Evolutionary conservation across 352 stramenopile species (phyloP), one percentile per base, ranked within the genome.

Genomic region (Stephanocyclus meneghinianus): DNA sequence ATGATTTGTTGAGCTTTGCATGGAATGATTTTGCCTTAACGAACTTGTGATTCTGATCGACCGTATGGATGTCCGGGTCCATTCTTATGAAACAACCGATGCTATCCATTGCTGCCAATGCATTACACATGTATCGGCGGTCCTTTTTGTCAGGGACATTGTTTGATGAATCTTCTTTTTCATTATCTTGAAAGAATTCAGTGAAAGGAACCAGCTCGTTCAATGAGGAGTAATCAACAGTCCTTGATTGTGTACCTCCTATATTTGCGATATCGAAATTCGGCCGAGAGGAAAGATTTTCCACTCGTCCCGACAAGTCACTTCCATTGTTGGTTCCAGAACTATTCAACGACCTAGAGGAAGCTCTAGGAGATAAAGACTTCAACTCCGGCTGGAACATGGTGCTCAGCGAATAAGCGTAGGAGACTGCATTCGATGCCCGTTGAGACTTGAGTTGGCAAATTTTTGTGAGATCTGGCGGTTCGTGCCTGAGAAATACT

Each of bases 31-130:
- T 26, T 66, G 59, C 37, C 53, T 35, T 9, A 45, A 37, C 40
- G 18, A 35, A 26, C 45, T n/a, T 67, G 29, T 30, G 61, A 48
- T 30, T 57, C 1, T 67, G 13, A 26, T 30, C 15, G 16, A 35
- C 2, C 55, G 18, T 45, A 53, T 60, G 64, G 61, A 81, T 66
- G 35, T 81, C 74, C 51, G 74, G 74, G 40, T 81, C 74, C 48
- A 81, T 47, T 21, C 74, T 26, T 69, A 81, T 68, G 4, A 45
- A 56, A 44, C 30, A 72, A 0, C 13, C n/a, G 32, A 11, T 26
- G 50, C 45, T 47, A 45, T 74, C 56, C 8, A 57, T 7, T 30
- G 47, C 47, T n/a, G 47, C 47, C 4, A 55, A 21, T 55, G 47
- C 47, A 7, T n/a, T 55, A 21, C 47, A 55, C 18, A 55, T 26